Evolutionary conservation across 2,329 filamentous ascomycete genomes (phyloP), one percentile per base, ranked within the genome.

Genomic region (Colletotrichum ledebouriae): DNA sequence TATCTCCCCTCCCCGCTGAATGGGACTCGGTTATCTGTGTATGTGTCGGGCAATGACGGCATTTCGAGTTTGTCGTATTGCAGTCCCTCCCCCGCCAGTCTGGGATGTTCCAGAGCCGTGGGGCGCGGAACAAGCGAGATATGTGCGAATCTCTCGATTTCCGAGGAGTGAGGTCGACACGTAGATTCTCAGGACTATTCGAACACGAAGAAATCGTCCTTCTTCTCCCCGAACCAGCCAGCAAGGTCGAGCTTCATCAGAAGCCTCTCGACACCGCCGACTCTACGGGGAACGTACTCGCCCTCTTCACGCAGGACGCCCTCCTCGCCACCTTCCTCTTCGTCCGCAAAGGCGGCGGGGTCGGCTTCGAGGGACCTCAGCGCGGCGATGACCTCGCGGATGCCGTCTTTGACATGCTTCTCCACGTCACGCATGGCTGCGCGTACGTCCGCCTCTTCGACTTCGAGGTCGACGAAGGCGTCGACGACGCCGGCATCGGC

Each of bases 161-260:
- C 15, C 7, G 49, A 52, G 44, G 44, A n/a, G 44, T 22, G 12
- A 12, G 11, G 44, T 3, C 44, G 17, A 10, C 4, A 47, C 6
- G 29, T 29, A 52, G 25, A 4, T 1, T 13, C 4, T 59, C 41
- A 68, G 41, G 59, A 52, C 64, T 67, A 46, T 44, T 63, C 56
- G 47, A 58, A 61, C 6, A 56, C 50, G 39, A 69, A 63, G 13
- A 69, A 58, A 15, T 69, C 67, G 15, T 66, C 73, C 52, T 74
- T 73, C 59, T 72, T 67, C 39, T 77, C 75, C 5, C 77, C 82
- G 71, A 87, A 85, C 87, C 86, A 89, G 61, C 80, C 85, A 20
- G 87, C 87, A 77, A 89, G 89, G 75, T 97, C 94, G 73, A 98
- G 82, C 82, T 97, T 97, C 93, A 97, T 97, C 76, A 98, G 79